Evolutionary conservation across 257 asterid genomes (phyloP), one percentile per base, ranked within the genome.

Genomic region (Eucommia ulmoides): DNA sequence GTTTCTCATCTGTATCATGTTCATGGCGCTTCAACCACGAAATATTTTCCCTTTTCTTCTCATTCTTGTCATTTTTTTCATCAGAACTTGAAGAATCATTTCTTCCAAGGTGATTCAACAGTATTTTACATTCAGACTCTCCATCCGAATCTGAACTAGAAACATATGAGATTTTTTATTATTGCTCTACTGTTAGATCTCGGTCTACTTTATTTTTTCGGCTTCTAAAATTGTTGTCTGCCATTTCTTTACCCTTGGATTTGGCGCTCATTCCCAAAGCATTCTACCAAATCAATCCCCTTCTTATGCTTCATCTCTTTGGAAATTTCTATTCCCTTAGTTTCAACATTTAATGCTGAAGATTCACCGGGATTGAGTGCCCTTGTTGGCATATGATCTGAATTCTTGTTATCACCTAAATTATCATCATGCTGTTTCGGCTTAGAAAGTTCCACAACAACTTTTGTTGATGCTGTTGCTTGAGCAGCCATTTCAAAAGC

Each of bases 401-500:
- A 38, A 38, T 18, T 38, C 17, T 2, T 12, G 2, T 38, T 15
- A 38, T 38, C 45, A 38, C 7, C 45, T 8, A 18, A 15, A 38
- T 38, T 3, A 2, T 15, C n/a, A 8, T 15, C 45, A 38, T 38
- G n/a, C n/a, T 3, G n/a, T 38, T 6, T 38, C 7, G 45, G 2
- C n/a, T 38, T 15, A 26, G 51, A 38, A 18, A 48, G 54, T 23
- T 56, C 41, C 24, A 67, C 45, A 0, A 33, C 64, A 23, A 48
- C 48, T 55, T 50, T 65, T 50, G 69, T 50, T 49, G 61, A 41
- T 50, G 49, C 51, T 12, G 33, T 55, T 18, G 59, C 63, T 26
- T 62, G 46, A 51, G 63, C 62, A 19, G 63, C 60, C 50, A 63
- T 48, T 49, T 49, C 52, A 19, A 63, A 63, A 20, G 52, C 52